These are phyloP conservation scores for Chytriomyces sp. DNA, from an alignment of 192 early-diverging fungal species.

Conservation along the genomic window DNA sequence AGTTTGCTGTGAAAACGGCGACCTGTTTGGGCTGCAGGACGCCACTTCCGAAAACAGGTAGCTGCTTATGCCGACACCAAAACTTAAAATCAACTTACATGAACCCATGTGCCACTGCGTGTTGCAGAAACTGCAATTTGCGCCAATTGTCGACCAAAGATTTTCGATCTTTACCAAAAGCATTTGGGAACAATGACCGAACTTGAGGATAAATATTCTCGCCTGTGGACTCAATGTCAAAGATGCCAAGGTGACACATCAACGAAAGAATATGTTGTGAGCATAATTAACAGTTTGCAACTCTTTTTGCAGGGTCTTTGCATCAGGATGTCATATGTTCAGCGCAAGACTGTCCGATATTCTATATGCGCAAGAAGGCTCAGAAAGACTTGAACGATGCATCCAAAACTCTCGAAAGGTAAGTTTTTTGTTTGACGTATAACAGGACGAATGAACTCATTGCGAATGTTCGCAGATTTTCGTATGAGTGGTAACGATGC, in stretches of 20 bases:
- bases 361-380: constrained; percentile 97
- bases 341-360: constrained; percentile 95
- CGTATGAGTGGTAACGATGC: not conserved
- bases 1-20: constrained; percentile 89
- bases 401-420: constrained; percentile 68
- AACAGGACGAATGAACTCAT: too few species aligned
- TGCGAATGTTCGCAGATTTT: not conserved
- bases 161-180: constrained; percentile 79
- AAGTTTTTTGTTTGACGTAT: not conserved
- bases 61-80: too few species aligned
- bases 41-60: constrained; percentile 70
- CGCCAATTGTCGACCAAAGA: constrained; percentile 69
- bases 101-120: too few species aligned
- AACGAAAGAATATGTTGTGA: not conserved
- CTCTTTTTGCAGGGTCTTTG: constrained; percentile 44
- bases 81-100: too few species aligned
- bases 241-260: constrained; percentile 79
- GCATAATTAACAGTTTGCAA: not conserved
- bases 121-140: constrained; percentile 73
- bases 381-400: constrained; percentile 90
- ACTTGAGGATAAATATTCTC: constrained; percentile 76
- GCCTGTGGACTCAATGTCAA: constrained; percentile 98
- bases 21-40: constrained; percentile 93
- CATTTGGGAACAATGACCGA: constrained; percentile 73
- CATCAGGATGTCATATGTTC: constrained; percentile 96